Percentiles rank a stretch among this genome's conserved stretches.
These are phyloP conservation scores for Fusarium guadeloupense DNA, from an alignment of 2,329 filamentous ascomycete genomes.

Conservation along the genomic window DNA sequence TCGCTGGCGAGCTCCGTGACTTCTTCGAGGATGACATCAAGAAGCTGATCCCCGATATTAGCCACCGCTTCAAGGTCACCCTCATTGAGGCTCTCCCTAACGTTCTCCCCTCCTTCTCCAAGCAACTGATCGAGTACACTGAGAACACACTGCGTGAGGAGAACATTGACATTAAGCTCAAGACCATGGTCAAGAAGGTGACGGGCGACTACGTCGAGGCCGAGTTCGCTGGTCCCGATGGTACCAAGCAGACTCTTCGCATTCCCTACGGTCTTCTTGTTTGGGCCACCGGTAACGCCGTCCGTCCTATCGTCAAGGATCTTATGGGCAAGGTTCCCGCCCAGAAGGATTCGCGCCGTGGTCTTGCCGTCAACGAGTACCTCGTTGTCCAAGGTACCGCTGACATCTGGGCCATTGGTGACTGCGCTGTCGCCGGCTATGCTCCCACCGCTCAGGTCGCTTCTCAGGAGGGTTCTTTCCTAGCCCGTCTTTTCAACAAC, in stretches of 20 bases:
- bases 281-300: constrained; percentile 96
- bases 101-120: constrained; percentile 97
- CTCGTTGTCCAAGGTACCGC: constrained; percentile 96
- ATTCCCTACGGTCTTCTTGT: constrained; percentile 97
- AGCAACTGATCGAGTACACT: constrained; percentile 99
- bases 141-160: constrained; percentile 99
- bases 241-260: constrained; percentile 80
- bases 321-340: constrained; percentile 92
- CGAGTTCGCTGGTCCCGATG: constrained; percentile 81
- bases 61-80: constrained; percentile 94
- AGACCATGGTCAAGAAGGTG: constrained; percentile 99
- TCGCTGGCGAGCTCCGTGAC: constrained; percentile 96
- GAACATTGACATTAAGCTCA: constrained; percentile 95
- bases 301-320: constrained; percentile 89
- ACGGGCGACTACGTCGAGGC: constrained; percentile 93
- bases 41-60: constrained; percentile 97
- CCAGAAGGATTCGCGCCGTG: constrained; percentile 93
- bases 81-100: constrained; percentile 97
- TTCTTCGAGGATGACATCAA: constrained; percentile 98
- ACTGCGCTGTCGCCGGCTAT: constrained; percentile 97
- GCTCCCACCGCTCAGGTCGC: constrained; percentile 97
- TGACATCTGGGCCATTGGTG: constrained; percentile 97
- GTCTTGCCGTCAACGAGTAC: constrained; percentile 97
- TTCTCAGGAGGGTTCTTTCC: constrained; percentile 92
- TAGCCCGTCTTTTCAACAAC: constrained; percentile 96